Percentiles rank a stretch among this genome's conserved stretches.
These are phyloP conservation scores for Fusarium mexicanum DNA, from an alignment of 2,329 filamentous ascomycete genomes.

Conservation along the genomic window DNA sequence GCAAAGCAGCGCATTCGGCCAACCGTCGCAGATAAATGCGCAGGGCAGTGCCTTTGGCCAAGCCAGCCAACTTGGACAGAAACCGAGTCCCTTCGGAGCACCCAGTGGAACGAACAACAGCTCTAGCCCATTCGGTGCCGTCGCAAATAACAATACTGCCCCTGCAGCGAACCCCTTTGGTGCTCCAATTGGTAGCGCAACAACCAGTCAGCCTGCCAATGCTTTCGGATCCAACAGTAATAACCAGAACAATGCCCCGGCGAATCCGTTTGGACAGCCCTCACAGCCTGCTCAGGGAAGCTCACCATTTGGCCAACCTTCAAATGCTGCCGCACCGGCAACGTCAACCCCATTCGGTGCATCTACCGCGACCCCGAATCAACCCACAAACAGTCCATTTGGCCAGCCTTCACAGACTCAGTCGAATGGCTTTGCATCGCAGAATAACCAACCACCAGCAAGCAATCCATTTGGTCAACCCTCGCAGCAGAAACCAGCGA, in stretches of 20 bases:
- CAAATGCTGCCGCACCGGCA: slow-evolving; percentile 11
- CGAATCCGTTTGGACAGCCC: slow-evolving; percentile 44
- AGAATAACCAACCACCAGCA: slow-evolving; percentile 35
- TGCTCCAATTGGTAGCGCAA: slow-evolving; percentile 22
- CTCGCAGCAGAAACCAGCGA: slow-evolving; percentile 16
- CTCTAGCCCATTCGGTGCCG: slow-evolving; percentile 42
- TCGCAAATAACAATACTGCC: slow-evolving; percentile 35
- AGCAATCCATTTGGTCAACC: slow-evolving; percentile 42
- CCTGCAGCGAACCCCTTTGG: slow-evolving; percentile 45
- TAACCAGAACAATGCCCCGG: slow-evolving; percentile 24
- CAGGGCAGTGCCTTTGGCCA: slow-evolving; percentile 48
- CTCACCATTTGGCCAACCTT: slow-evolving; percentile 38
- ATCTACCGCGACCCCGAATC: slow-evolving; percentile 21
- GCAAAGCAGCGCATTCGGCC: slow-evolving; percentile 44
- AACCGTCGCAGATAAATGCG: slow-evolving; percentile 46
- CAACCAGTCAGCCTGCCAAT: slow-evolving; percentile 26
- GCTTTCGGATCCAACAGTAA: slow-evolving; percentile 35
- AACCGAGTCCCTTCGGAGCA: slow-evolving; percentile 51
- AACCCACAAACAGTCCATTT: slow-evolving; percentile 42
- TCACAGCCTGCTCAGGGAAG: slow-evolving; percentile 20
- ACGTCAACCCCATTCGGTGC: slow-evolving; percentile 45
- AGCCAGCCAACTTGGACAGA: slow-evolving; percentile 49
- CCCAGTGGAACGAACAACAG: slow-evolving; percentile 32
- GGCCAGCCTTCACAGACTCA: slow-evolving; percentile 38
- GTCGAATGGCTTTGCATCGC: slow-evolving; percentile 37